Percentiles rank a stretch among this genome's conserved stretches.
Conservation (phyloP, 208 protist species). For the Strigomonas culicis region DNA sequence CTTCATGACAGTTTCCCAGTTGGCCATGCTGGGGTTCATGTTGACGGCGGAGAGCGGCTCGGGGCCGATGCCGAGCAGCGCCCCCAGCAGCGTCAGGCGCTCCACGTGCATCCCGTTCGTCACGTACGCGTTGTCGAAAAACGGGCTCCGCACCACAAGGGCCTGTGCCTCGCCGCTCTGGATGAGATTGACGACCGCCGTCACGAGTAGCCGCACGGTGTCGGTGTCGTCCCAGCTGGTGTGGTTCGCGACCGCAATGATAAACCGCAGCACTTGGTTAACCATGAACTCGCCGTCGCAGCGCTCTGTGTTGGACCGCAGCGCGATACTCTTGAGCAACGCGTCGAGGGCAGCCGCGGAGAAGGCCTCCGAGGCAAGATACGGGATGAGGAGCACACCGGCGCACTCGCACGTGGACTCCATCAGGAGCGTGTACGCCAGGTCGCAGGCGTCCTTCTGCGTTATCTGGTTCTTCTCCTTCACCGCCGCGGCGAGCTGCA, state of each 20-base stretch:
- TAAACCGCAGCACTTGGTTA: slow-evolving; percentile 59
- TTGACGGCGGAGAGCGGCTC: slow-evolving; percentile 8
- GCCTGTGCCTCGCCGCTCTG: slow-evolving; percentile 32
- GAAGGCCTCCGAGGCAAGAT: slow-evolving; percentile 68
- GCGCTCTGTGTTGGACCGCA: slow-evolving; percentile 21
- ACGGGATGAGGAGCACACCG: slow-evolving; percentile 65
- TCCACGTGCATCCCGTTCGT: slow-evolving; percentile 58
- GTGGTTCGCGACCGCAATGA: slow-evolving; percentile 46
- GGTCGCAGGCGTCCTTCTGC: slow-evolving; percentile 35
- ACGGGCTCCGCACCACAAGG: slow-evolving; percentile 43
- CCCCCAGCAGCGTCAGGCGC: slow-evolving; percentile 67
- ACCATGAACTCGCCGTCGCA: slow-evolving; percentile 43
- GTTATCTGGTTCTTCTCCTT: slow-evolving; percentile 31
- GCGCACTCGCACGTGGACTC: slow-evolving; percentile 18
- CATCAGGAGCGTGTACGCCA: slow-evolving; percentile 41
- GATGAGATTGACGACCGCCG: slow-evolving; percentile 42
- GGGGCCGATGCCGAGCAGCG: slow-evolving; percentile 59
- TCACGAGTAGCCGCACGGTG: slow-evolving; percentile 39
- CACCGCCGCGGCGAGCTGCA: slow-evolving; percentile 32
- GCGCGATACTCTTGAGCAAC: slow-evolving; percentile 58
- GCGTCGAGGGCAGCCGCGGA: slow-evolving; percentile 43
- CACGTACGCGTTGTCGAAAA: slow-evolving; percentile 49
- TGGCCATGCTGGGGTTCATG: not conserved
- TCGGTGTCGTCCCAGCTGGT: slow-evolving; percentile 44
- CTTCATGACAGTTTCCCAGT: slow-evolving; percentile 34